Conservation (phyloP, 139 green algal genomes). For the Chlamydomonas asymmetrica region DNA sequence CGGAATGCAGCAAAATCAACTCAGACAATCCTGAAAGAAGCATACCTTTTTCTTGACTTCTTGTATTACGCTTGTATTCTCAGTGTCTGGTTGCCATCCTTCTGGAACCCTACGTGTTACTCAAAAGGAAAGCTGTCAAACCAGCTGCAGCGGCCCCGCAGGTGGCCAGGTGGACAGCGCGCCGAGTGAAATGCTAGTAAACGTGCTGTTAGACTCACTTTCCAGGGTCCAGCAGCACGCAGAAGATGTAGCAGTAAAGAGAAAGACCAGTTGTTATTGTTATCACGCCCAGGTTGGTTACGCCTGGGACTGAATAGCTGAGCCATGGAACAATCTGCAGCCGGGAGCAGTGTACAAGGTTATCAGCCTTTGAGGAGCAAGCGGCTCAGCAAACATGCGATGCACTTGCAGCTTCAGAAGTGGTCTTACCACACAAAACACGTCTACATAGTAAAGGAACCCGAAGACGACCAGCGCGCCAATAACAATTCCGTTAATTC, state of each 20-base stretch:
- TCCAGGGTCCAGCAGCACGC: constrained; percentile 67
- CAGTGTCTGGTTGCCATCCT: constrained; percentile 48
- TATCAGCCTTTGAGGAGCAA: not conserved
- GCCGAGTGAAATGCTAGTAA: no score
- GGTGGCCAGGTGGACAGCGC: no score
- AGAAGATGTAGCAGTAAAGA: constrained; percentile 61
- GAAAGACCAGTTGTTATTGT: constrained; percentile 39
- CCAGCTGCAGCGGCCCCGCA: no score
- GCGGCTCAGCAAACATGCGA: no score
- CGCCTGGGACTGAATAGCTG: constrained; percentile 63
- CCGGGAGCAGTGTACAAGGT: not conserved
- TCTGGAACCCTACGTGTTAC: constrained; percentile 45
- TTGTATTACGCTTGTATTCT: constrained; percentile 31
- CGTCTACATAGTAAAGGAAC: constrained; percentile 39
- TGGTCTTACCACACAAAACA: constrained; percentile 39
- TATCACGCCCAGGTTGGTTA: constrained; percentile 57
- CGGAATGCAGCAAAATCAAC: not conserved
- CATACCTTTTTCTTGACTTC: constrained; percentile 70
- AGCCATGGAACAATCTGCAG: constrained; percentile 73
- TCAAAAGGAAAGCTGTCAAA: no score
- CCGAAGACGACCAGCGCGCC: constrained; percentile 29
- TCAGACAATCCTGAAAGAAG: no score
- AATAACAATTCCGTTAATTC: constrained; percentile 21
- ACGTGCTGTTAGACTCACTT: no score
- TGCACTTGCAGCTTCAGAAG: not conserved